Evolutionary conservation across 108 stramenopile species (phyloP), one percentile per base, ranked within the genome.

Genomic region (Fistulifera pelliculosa): DNA sequence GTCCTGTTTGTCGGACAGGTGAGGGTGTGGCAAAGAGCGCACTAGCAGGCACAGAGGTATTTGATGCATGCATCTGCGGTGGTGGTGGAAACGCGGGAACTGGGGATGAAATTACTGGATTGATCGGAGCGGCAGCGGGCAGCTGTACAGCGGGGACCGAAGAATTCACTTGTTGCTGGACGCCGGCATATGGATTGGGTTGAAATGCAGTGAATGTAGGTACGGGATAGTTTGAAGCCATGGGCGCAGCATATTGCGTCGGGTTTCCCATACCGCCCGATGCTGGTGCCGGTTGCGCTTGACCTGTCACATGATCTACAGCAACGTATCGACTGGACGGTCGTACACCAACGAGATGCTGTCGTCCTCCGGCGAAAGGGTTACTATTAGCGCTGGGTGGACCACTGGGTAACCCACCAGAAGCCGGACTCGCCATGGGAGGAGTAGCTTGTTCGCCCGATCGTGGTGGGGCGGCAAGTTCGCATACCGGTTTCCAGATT

Each of bases 341-440:
- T 3, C 31, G 31, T 6, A 35, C 31, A 35, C 31, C 31, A 35
- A 35, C 31, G 31, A 35, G 31, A 6, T 35, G 31, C 8, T 21
- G 24, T 0, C 25, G 53, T 43, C 58, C 71, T 17, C 62, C 71
- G 13, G 60, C 43, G 64, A 73, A 75, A 2, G 67, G 64, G 28
- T 49, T 59, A 12, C 40, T 55, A 7, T 55, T 35, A 11, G 54
- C 61, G n/a, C 28, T 17, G 7, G 22, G 1, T 5, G 60, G 28
- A 16, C 38, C 38, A 15, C 38, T 38, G 31, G 31, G 8, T 6
- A 35, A 3, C 31, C 31, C 31, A 35, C 31, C 31, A 8, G 31
- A 35, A 3, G 31, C 31, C 31, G 31, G 31, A 35, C 31, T 35
- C 31, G 31, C 8, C 26, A 47, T 22, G 4, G 44, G 41, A 58